Evolutionary conservation across 192 early-diverging fungal genomes (phyloP).

Genomic region (Coemansia sp.): DNA sequence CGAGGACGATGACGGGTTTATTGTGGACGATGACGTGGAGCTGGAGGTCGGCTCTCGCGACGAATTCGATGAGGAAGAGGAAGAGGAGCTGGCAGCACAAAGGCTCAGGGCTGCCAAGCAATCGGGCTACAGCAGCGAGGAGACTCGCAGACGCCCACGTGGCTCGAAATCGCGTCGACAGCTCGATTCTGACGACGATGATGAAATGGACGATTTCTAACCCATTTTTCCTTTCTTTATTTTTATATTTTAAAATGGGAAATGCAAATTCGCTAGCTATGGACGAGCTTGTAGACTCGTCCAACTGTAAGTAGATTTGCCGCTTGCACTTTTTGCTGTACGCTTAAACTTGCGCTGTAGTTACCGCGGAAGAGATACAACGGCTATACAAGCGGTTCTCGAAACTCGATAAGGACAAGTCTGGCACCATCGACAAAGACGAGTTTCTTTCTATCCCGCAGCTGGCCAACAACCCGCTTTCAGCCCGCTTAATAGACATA

Average conservation of each 20-base stretch:
- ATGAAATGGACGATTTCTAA: conserved; percentile 23
- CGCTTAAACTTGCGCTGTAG: conserved; percentile 3
- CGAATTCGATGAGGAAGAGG: conserved; percentile 49
- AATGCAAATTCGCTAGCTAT: conserved; percentile 47
- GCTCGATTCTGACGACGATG: conserved; percentile 33
- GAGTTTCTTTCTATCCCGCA: conserved; percentile 97
- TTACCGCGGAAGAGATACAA: conserved; percentile 92
- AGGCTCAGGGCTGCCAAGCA: conserved; percentile 36
- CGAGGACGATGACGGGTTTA: conserved; percentile 48
- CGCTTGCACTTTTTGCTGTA: background rate
- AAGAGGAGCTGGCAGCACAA: conserved; percentile 34
- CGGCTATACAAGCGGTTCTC: conserved; percentile 98
- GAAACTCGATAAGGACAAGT: conserved; percentile 95
- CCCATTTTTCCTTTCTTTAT: background rate
- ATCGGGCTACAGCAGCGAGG: conserved; percentile 19
- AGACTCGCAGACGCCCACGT: conserved; percentile 13
- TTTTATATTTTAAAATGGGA: conserved; percentile 28
- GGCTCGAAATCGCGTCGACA: conserved; percentile 35
- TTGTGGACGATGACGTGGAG: conserved; percentile 50
- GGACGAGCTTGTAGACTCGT: conserved; percentile 48
- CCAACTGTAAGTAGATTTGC: conserved; percentile 25
- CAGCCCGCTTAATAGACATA: conserved; percentile 91
- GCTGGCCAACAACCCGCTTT: conserved; percentile 96
- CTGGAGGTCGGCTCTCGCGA: conserved; percentile 49
- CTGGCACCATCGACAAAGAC: conserved; percentile 95